Conservation (phyloP, 768 basidiomycete species). For the Harrya chromipes region DNA sequence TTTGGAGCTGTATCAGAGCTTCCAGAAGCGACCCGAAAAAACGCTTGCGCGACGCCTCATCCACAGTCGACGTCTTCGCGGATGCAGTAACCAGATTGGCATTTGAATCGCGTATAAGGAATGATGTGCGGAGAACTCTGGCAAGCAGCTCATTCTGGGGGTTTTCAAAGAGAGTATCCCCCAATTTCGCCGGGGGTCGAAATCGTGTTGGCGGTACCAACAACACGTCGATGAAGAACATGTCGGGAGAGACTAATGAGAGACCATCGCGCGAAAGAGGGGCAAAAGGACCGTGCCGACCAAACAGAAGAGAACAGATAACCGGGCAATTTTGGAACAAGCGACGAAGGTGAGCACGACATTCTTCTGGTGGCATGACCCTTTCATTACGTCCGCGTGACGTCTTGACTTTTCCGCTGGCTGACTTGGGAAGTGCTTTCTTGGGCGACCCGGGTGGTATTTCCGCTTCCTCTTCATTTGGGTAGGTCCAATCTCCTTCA, state of each 20-base stretch:
- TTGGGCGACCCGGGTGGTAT: constrained; percentile 28
- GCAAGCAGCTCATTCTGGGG: constrained; percentile 90
- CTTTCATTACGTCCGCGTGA: constrained; percentile 83
- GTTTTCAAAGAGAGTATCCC: constrained; percentile 92
- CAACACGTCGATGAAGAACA: constrained; percentile 95
- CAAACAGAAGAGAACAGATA: constrained; percentile 87
- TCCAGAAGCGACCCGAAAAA: constrained; percentile 73
- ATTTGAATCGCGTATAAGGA: constrained; percentile 76
- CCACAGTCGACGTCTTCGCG: constrained; percentile 51
- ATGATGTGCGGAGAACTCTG: constrained; percentile 75
- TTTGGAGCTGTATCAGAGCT: constrained; percentile 82
- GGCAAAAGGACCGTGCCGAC: constrained; percentile 86
- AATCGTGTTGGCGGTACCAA: constrained; percentile 94
- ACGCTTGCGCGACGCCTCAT: constrained; percentile 49
- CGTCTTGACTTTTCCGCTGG: constrained; percentile 75
- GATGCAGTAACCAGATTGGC: constrained; percentile 58
- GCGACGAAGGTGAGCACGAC: constrained; percentile 86
- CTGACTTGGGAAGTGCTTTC: constrained; percentile 58
- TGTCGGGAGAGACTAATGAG: constrained; percentile 78
- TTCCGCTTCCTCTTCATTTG: constrained; percentile 51
- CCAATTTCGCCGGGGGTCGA: constrained; percentile 89
- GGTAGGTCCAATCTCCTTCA: constrained; percentile 44
- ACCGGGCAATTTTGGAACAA: constrained; percentile 80
- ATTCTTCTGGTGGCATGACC: constrained; percentile 87
- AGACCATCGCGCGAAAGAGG: constrained; percentile 56